A percentile compares a stretch with the other conserved stretches of the same genome.
These are phyloP conservation scores for Polygonum aviculare DNA, from an alignment of 148 eudicot species.

Conservation along the genomic window DNA sequence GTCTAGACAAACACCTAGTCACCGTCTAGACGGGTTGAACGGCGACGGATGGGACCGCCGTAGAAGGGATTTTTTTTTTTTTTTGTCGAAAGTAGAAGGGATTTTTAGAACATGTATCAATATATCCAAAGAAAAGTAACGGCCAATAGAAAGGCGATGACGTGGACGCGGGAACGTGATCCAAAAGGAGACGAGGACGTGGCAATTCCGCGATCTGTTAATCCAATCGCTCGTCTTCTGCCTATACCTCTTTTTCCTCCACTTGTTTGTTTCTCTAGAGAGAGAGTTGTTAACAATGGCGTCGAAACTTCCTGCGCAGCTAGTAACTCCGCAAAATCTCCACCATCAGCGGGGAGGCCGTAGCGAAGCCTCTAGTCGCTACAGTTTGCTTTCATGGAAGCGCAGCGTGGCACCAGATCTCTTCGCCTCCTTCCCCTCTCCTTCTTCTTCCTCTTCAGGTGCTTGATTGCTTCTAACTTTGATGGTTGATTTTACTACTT, in stretches of 20 bases:
- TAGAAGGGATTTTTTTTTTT: no score
- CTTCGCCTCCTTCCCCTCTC: constrained; percentile 14
- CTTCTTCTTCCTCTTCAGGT: constrained; percentile 26
- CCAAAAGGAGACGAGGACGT: constrained; percentile 40
- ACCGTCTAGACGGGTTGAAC: no score
- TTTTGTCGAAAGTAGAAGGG: no score
- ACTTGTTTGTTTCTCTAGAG: neutral
- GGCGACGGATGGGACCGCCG: no score
- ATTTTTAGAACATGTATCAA: no score
- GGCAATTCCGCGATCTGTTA: constrained; percentile 38
- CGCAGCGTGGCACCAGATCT: constrained; percentile 25
- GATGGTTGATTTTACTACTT: neutral
- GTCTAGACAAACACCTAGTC: no score
- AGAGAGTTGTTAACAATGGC: constrained; percentile 33
- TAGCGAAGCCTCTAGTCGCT: constrained; percentile 11
- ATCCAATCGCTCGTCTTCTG: neutral
- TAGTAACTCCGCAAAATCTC: constrained; percentile 32
- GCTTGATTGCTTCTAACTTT: neutral
- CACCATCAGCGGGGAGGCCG: constrained; percentile 17
- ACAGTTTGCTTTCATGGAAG: constrained; percentile 35
- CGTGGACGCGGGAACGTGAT: constrained; percentile 16
- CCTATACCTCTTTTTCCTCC: constrained; percentile 7
- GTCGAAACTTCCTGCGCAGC: constrained; percentile 42
- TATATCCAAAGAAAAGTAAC: neutral
- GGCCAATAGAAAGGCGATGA: neutral